Base-by-base conservation (phyloP, 2,329 filamentous ascomycete genomes). In the Alternaria infectoria region DNA sequence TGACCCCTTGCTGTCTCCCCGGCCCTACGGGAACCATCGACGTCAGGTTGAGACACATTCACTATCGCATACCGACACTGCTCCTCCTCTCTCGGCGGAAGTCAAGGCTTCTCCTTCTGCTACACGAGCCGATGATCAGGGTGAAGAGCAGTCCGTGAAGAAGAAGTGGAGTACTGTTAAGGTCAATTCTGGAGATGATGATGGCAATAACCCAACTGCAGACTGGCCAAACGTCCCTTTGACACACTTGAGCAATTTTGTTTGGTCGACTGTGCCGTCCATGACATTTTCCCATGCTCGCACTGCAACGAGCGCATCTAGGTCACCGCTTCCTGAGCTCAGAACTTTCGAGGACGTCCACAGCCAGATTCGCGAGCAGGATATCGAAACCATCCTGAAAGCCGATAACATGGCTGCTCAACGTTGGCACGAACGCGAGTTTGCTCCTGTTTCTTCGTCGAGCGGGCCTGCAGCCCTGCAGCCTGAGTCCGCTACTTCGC, bases 81-180 rank as follows among this genome's bases (percentile, higher is more conserved):
- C 19, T 36, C 12, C 28, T 32, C 17, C 17, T 32, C n/a, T 4
- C 15, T 19, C 12, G 49, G 17, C 30, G 12, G 28, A 21, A 23
- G 28, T 32, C 28, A 21, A 21, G 11, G 30, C 19, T 28, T 17
- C 17, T 21, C 28, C 49, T 30, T 32, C 12, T 19, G 12, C 49
- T 51, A 17, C 19, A 5, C 17, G n/a, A 2, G 28, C 15, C 5
- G 17, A 15, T 28, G 8, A 32, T 15, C 28, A 40, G 30, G 30
- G 21, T 21, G 13, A 15, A 25, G 49, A 52, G 49, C 28, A n/a
- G 19, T 3, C 10, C 13, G 4, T n/a, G 19, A 49, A 51, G 43
- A 50, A 36, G 11, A 58, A 30, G 54, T 44, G 58, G 58, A 57
- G 21, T 21, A 43, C 44, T 12, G 32, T 56, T 25, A 44, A 57